Percentiles rank a stretch among this genome's conserved stretches.
Conservation (phyloP, 257 asterid genomes). For the Rhazya stricta region DNA sequence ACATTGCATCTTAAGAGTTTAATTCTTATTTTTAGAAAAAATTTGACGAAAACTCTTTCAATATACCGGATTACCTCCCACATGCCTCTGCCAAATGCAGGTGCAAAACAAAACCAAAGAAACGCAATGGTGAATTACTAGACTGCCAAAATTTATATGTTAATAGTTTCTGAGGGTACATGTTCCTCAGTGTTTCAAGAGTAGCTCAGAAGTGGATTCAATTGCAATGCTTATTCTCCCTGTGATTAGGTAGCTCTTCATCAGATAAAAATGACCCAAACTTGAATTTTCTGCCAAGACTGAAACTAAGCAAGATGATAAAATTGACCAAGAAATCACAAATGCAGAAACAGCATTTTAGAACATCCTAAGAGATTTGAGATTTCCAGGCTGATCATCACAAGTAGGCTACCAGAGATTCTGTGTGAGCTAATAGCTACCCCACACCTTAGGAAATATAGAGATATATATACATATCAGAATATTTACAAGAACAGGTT, state of each 20-base stretch:
- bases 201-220: too few species aligned
- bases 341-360: background rate
- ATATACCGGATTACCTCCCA: too few species aligned
- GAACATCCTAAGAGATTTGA: background rate
- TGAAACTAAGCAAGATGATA: background rate
- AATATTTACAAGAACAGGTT: background rate
- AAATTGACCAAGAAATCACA: background rate
- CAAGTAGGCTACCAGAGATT: background rate
- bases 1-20: too few species aligned
- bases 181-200: too few species aligned
- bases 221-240: background rate
- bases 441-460: too few species aligned
- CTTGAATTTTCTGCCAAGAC: background rate
- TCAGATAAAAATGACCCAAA: background rate
- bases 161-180: too few species aligned
- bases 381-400: background rate
- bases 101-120: too few species aligned
- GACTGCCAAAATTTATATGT: background rate
- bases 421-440: background rate
- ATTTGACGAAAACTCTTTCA: too few species aligned
- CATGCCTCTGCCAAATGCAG: too few species aligned
- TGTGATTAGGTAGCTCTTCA: background rate
- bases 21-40: too few species aligned
- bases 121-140: background rate
- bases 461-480: background rate